These are phyloP conservation scores for Pseudogymnoascus sp. DNA, from an alignment of 2,329 filamentous ascomycete species.

Conservation along the genomic window DNA sequence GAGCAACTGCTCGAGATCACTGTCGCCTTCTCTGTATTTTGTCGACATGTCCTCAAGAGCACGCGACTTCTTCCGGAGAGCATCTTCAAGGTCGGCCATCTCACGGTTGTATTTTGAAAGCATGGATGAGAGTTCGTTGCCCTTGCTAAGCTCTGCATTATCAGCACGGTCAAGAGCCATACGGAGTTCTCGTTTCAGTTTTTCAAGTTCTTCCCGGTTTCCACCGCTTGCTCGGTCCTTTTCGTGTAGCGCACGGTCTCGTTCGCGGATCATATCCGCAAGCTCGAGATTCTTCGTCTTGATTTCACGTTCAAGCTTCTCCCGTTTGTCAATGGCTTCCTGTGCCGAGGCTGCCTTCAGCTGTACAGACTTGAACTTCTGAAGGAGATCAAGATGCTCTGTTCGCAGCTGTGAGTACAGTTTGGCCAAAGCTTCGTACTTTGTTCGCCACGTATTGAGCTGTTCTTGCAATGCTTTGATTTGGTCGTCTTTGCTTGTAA, in stretches of 20 bases:
- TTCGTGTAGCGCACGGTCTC: constrained; percentile 87
- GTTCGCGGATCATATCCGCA: constrained; percentile 95
- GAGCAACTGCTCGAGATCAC: constrained; percentile 76
- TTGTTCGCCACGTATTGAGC: constrained; percentile 93
- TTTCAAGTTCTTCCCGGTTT: constrained; percentile 89
- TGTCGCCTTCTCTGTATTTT: constrained; percentile 70
- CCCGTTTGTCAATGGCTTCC: constrained; percentile 87
- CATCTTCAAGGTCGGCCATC: constrained; percentile 93
- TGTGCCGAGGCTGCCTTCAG: constrained; percentile 94
- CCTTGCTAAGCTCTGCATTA: constrained; percentile 85
- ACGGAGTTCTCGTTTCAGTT: constrained; percentile 84
- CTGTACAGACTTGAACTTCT: constrained; percentile 94
- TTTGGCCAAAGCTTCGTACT: constrained; percentile 94
- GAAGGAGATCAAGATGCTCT: constrained; percentile 87
- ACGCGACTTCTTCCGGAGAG: constrained; percentile 77
- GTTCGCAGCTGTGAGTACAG: constrained; percentile 92
- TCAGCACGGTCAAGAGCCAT: constrained; percentile 88
- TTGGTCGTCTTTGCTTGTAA: constrained; percentile 86
- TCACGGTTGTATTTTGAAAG: constrained; percentile 93
- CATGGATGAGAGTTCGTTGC: constrained; percentile 90
- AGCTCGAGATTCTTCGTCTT: constrained; percentile 99
- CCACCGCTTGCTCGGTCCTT: constrained; percentile 79
- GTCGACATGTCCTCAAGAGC: constrained; percentile 76
- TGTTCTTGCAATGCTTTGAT: constrained; percentile 90
- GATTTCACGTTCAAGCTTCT: constrained; percentile 93